Evolutionary conservation across 2,329 filamentous ascomycete genomes (phyloP).

Genomic region (Coniochaeta pulveracea): DNA sequence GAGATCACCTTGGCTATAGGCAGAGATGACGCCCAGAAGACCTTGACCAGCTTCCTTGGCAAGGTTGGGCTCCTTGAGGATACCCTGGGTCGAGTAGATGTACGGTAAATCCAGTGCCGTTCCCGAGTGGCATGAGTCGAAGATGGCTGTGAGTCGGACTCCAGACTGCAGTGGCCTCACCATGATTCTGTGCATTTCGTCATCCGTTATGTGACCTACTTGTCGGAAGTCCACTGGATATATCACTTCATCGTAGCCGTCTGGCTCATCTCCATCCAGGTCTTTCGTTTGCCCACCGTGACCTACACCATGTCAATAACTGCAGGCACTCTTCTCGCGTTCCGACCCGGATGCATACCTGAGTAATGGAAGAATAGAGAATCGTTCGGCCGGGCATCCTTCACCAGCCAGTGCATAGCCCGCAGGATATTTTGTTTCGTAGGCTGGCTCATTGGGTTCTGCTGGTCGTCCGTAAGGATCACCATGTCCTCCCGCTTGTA

Average conservation of each 20-base stretch:
- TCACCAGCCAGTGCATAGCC: constrained; percentile 97
- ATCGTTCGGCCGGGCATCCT: constrained; percentile 84
- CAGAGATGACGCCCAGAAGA: constrained; percentile 46
- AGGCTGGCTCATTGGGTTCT: constrained; percentile 93
- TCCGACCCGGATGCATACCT: constrained; percentile 49
- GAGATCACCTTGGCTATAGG: constrained; percentile 61
- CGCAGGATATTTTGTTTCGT: constrained; percentile 91
- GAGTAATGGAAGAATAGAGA: constrained; percentile 98
- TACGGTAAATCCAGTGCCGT: constrained; percentile 57
- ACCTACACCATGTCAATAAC: constrained; percentile 33
- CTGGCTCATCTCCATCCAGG: constrained; percentile 68
- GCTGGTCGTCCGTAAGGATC: constrained; percentile 88
- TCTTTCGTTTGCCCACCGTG: constrained; percentile 77
- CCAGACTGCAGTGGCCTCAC: constrained; percentile 43
- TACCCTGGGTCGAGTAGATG: constrained; percentile 57
- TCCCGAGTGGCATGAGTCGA: constrained; percentile 57
- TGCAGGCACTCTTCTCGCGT: no score
- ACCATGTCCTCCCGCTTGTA: constrained; percentile 98
- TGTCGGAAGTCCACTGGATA: constrained; percentile 74
- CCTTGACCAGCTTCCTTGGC: constrained; percentile 58
- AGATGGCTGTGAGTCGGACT: constrained; percentile 50
- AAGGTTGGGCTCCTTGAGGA: constrained; percentile 57
- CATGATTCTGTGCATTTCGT: constrained; percentile 72
- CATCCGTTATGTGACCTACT: constrained; percentile 72
- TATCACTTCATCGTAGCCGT: constrained; percentile 75